phyloP scores from a whole-genome alignment of 495 filamentous ascomycete species.

The Xylona heveae region DNA sequence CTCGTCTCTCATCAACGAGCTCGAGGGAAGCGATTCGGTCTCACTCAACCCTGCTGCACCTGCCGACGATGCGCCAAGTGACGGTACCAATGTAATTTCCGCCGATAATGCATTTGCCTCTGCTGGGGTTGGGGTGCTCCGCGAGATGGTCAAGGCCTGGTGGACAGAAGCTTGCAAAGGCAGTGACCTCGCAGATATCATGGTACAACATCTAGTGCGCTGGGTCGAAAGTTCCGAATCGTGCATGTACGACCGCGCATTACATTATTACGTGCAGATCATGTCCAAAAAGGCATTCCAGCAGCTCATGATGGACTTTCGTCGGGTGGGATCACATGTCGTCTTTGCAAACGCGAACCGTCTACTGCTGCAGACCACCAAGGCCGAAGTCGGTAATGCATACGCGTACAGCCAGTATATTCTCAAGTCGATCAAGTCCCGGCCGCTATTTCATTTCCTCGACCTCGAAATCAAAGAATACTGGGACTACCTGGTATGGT shows the following conservation, averaged over 20 bases:
- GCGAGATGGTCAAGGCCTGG: constrained; percentile 98
- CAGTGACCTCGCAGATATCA: constrained; percentile 85
- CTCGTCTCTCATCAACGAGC: constrained; percentile 91
- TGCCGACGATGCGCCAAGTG: constrained; percentile 31
- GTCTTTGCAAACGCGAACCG: constrained; percentile 79
- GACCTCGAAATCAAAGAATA: constrained; percentile 97
- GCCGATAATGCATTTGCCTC: constrained; percentile 87
- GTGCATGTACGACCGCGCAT: constrained; percentile 85
- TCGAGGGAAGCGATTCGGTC: constrained; percentile 68
- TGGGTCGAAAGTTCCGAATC: constrained; percentile 87
- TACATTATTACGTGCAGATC: constrained; percentile 96
- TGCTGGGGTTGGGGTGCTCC: constrained; percentile 68
- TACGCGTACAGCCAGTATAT: constrained; percentile 96
- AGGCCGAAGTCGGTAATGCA: constrained; percentile 90
- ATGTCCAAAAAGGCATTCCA: constrained; percentile 93
- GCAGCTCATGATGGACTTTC: constrained; percentile 92
- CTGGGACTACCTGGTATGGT: constrained; percentile 99
- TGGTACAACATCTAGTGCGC: constrained; percentile 91
- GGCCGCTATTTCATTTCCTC: constrained; percentile 91
- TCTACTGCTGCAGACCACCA: constrained; percentile 84
- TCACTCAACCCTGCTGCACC: constrained; percentile 59
- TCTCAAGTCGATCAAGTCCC: constrained; percentile 82
- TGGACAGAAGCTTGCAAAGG: constrained; percentile 87
- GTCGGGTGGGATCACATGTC: constrained; percentile 82
- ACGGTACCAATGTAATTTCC: constrained; percentile 47